Base-by-base conservation (phyloP, 2,329 filamentous ascomycete genomes). In the Neofusicoccum cordaticola region DNA sequence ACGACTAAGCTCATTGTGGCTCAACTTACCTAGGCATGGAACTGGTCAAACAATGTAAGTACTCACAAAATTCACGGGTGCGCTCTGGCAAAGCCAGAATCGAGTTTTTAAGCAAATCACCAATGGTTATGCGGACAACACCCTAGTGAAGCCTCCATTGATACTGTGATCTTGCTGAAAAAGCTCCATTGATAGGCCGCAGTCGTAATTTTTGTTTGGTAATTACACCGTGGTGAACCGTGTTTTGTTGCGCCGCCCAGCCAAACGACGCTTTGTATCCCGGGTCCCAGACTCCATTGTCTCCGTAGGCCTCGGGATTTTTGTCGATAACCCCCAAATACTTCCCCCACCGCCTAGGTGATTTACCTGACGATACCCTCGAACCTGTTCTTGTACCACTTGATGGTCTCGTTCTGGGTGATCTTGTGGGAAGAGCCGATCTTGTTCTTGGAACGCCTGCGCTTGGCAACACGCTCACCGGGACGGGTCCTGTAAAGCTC, bases 361-460 rank as follows among this genome's bases (percentile, higher is more conserved):
- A 77, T 88, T 92, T 96, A 98, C 86, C 95, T 90, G 85, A 99
- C 92, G 81, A 98, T 98, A 81, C 94, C 95, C 81, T 98, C 93
- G 89, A 97, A 97, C 83, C 93, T 89, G 81, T 86, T 88, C 87
- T 91, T 91, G 87, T 90, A 99, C 95, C 95, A 99, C 87, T 93
- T 96, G 85, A 98, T 84, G 78, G 93, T 97, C 89, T 99, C 95
- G 71, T 88, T 83, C 79, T 93, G 90, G 88, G 88, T 92, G 89
- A 99, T 97, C 80, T 89, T 88, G 91, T 99, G 95, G 83, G 83
- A 86, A 79, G 91, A 80, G 79, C 95, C 95, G 79, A 99, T 90
- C 77, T 83, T 87, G 85, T 88, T 86, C 88, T 96, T 91, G 85
- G 85, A 88, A 78, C 94, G 92, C 81, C 94, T 90, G 80, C 95